Conservation (phyloP, 306 rosid genomes). For the Cicer arietinum region DNA sequence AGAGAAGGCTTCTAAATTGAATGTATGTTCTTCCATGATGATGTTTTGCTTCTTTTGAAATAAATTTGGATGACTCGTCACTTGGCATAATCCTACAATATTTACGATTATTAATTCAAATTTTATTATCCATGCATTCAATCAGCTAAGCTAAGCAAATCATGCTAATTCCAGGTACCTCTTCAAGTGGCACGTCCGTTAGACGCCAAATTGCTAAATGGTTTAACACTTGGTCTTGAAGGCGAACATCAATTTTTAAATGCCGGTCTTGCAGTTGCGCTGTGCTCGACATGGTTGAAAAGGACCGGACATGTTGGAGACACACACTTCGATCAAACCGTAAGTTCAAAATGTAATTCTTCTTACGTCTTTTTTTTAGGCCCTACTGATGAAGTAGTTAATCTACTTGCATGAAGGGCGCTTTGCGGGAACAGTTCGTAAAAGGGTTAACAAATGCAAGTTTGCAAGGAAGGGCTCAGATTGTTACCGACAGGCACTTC, state of each 20-base stretch:
- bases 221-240: conserved; percentile 89
- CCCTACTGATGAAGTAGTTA: conserved; percentile 34
- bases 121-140: too few relatives aligned
- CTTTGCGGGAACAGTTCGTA: conserved; percentile 82
- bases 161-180: conserved; percentile 63
- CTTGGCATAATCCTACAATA: conserved; percentile 22
- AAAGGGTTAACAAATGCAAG: conserved; percentile 77
- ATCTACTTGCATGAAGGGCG: conserved; percentile 56
- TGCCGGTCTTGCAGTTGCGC: conserved; percentile 90
- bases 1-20: conserved; percentile 79
- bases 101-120: neutral
- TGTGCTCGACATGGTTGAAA: conserved; percentile 89
- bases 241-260: conserved; percentile 96
- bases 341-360: conserved; percentile 54
- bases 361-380: neutral
- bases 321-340: conserved; percentile 55
- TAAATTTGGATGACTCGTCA: conserved; percentile 32
- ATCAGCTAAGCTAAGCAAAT: conserved; percentile 28
- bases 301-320: conserved; percentile 76
- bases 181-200: conserved; percentile 68
- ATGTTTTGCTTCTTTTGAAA: conserved; percentile 18
- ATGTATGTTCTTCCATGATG: conserved; percentile 52
- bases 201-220: conserved; percentile 70
- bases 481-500: conserved; percentile 65
- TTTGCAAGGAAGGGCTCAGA: conserved; percentile 98